These are phyloP conservation scores for Decorospora gaudefroyi DNA, from an alignment of 2,329 filamentous ascomycete species.

Conservation along the genomic window DNA sequence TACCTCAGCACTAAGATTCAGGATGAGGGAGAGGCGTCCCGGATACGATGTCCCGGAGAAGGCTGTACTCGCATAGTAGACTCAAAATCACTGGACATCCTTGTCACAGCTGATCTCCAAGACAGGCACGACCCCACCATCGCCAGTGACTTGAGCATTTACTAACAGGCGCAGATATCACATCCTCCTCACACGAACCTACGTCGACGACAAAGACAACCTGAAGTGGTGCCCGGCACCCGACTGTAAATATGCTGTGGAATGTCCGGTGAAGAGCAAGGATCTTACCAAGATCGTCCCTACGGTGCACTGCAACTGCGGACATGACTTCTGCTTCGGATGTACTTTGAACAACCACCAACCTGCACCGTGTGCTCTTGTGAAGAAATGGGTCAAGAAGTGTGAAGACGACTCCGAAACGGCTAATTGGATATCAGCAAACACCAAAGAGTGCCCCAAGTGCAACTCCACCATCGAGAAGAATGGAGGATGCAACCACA, in stretches of 20 bases:
- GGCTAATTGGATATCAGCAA: constrained; percentile 98
- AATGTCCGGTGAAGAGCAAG: constrained; percentile 85
- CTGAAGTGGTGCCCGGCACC: constrained; percentile 98
- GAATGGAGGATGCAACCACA: constrained; percentile 97
- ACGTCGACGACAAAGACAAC: constrained; percentile 94
- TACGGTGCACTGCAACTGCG: constrained; percentile 83
- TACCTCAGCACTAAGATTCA: constrained; percentile 92
- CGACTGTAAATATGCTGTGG: constrained; percentile 92
- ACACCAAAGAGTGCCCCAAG: constrained; percentile 96
- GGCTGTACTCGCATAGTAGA: constrained; percentile 90
- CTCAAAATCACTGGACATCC: constrained; percentile 79
- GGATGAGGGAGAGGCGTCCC: constrained; percentile 90
- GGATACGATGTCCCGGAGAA: constrained; percentile 90
- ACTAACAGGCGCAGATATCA: constrained; percentile 66
- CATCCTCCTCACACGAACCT: constrained; percentile 85
- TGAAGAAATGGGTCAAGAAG: constrained; percentile 97
- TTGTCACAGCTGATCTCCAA: constrained; percentile 64
- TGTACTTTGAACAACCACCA: constrained; percentile 90
- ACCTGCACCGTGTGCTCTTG: constrained; percentile 85
- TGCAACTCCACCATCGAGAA: constrained; percentile 98
- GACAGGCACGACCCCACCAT: constrained; percentile 52
- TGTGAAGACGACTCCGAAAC: constrained; percentile 98
- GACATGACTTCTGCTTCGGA: constrained; percentile 91
- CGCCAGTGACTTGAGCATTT: neutral
- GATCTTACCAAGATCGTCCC: constrained; percentile 85